Evolutionary conservation across 2,329 filamentous ascomycete genomes (phyloP), one percentile per base, ranked within the genome.

Genomic region (Cercospora nicotianae): DNA sequence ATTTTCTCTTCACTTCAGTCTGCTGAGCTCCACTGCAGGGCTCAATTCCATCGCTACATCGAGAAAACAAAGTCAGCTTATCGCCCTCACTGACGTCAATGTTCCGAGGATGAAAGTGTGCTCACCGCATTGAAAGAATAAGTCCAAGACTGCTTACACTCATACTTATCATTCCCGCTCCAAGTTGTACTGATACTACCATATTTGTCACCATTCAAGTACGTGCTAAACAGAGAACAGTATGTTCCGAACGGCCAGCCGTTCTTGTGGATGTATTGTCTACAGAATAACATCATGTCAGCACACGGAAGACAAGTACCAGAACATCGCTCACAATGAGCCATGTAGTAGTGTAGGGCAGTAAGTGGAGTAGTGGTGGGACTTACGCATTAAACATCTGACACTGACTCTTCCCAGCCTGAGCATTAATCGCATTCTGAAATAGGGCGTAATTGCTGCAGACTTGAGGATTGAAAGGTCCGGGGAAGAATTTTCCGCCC

Each of bases 381-480:
- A 58, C 62, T 64, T 72, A 72, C 9, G 74, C 73, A 61, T 76
- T 76, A 62, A 76, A 74, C 72, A 75, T 75, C 33, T 75, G 68
- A 64, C 72, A 75, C 18, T 70, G 67, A 18, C 51, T 66, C 64
- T 68, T 72, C 39, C 64, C 60, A 13, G 28, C 63, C 20, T 62
- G 53, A 53, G 63, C 31, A 64, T 70, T 70, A 23, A 64, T 65
- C 26, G 67, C 59, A 59, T 74, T 75, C 30, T 71, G 70, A 13
- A 68, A 51, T 6, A 76, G 65, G 28, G 72, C 68, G 36, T 73
- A 76, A 67, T 74, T 72, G 45, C 70, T 72, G 72, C 75, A 77
- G 57, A 74, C 64, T 58, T 73, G 68, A 1, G 74, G 68, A 67
- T 77, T 73, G 67, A 64, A 77, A 1, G 73, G 74, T 13, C 75